phyloP scores from a whole-genome alignment of 257 asterid species.

The Cinchona pubescens region DNA sequence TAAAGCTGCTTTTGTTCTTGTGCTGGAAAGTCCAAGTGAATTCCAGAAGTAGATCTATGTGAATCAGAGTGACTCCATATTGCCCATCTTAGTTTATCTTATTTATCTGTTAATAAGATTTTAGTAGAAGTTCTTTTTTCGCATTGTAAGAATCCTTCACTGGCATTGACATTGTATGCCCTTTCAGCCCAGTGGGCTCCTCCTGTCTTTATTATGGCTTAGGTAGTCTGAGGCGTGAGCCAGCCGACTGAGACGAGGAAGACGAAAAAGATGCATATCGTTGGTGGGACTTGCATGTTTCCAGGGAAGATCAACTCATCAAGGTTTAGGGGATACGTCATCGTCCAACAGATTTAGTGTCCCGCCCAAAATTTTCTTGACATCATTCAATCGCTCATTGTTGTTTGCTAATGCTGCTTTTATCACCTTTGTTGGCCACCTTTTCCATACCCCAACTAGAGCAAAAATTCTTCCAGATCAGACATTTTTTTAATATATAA shows the following conservation, averaged over 20 bases:
- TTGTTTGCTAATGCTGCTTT: neutral
- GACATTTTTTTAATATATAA: neutral
- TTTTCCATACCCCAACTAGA: neutral
- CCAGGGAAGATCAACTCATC: neutral
- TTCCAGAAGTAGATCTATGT: neutral
- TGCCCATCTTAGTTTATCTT: neutral
- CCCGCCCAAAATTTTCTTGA: conserved; percentile 2
- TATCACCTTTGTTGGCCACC: neutral
- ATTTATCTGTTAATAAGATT: neutral
- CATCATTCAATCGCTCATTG: neutral
- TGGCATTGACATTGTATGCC: neutral
- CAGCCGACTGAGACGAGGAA: neutral
- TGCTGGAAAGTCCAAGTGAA: neutral
- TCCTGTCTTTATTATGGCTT: neutral
- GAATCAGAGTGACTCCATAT: neutral
- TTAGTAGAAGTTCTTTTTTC: neutral
- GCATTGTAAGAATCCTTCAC: no score
- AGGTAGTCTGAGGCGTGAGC: neutral
- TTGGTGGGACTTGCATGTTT: conserved; percentile 15
- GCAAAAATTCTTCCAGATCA: neutral
- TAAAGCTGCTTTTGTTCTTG: neutral
- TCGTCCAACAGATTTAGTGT: neutral
- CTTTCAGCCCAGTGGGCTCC: neutral
- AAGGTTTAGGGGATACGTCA: neutral
- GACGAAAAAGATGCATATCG: conserved; percentile 17